Evolutionary conservation across 176 grass and related monocot species (phyloP).

Genomic region (Neostapfia colusana): DNA sequence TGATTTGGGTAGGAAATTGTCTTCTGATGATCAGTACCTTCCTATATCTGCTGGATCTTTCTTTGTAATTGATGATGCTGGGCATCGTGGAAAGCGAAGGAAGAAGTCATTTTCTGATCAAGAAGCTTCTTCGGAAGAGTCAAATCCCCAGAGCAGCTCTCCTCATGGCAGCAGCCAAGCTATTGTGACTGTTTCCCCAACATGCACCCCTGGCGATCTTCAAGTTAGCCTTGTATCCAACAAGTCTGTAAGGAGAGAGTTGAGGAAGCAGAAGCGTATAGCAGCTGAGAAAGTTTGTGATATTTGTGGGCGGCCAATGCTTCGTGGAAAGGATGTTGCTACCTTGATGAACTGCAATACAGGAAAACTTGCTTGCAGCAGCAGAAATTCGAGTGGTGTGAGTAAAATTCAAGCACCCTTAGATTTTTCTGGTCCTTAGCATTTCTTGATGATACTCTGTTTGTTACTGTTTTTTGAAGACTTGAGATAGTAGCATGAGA

Average conservation of each 20-base stretch:
- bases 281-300: constrained; percentile 93
- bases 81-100: constrained; percentile 63
- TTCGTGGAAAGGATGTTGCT: constrained; percentile 84
- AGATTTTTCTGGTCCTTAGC: neutral
- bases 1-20: constrained; percentile 83
- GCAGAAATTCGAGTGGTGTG: constrained; percentile 85
- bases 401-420: constrained; percentile 44
- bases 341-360: constrained; percentile 85
- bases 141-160: constrained; percentile 44
- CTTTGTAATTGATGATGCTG: constrained; percentile 80
- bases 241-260: constrained; percentile 68
- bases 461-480: constrained; percentile 11
- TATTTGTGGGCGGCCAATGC: constrained; percentile 89
- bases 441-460: neutral
- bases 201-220: constrained; percentile 39
- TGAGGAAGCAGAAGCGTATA: constrained; percentile 80
- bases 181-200: constrained; percentile 34
- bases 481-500: neutral
- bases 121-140: constrained; percentile 72
- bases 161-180: constrained; percentile 37
- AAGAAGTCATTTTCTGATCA: constrained; percentile 94
- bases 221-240: constrained; percentile 52
- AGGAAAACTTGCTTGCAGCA: constrained; percentile 84
- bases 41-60: constrained; percentile 66
- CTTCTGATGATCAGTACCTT: constrained; percentile 62